A percentile compares a stretch with the other conserved stretches of the same genome.
phyloP scores from a whole-genome alignment of 352 stramenopile species.

The Globisporangium ultimum region DNA sequence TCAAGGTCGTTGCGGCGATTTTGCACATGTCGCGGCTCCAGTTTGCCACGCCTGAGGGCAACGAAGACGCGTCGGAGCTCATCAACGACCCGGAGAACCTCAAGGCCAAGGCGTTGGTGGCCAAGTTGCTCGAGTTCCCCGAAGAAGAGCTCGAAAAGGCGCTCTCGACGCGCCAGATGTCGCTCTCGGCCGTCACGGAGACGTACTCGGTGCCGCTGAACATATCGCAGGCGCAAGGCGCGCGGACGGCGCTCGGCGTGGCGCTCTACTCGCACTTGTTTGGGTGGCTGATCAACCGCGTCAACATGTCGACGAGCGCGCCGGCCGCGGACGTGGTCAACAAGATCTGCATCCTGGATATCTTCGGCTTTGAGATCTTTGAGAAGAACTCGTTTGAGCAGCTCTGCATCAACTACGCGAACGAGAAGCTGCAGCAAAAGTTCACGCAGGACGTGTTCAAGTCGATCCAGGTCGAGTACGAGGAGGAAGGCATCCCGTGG shows the following conservation, averaged over 20 bases:
- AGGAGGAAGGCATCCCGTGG: slow-evolving; percentile 93
- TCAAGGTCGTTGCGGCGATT: slow-evolving; percentile 78
- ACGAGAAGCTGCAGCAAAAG: slow-evolving; percentile 93
- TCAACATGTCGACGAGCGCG: slow-evolving; percentile 80
- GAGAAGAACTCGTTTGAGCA: slow-evolving; percentile 96
- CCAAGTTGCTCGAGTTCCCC: slow-evolving; percentile 63
- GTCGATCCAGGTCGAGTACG: slow-evolving; percentile 94
- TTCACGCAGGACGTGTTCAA: slow-evolving; percentile 96
- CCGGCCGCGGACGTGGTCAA: slow-evolving; percentile 42
- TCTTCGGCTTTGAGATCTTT: slow-evolving; percentile 98
- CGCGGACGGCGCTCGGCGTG: slow-evolving; percentile 72
- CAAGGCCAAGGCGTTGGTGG: slow-evolving; percentile 42
- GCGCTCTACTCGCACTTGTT: slow-evolving; percentile 96
- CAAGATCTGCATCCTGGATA: slow-evolving; percentile 93
- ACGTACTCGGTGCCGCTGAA: slow-evolving; percentile 87
- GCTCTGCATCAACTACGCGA: slow-evolving; percentile 96
- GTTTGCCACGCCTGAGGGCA: slow-evolving; percentile 47
- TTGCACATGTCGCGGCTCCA: slow-evolving; percentile 78
- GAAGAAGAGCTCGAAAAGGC: slow-evolving; percentile 62
- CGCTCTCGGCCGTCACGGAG: slow-evolving; percentile 63
- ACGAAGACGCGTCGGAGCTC: slow-evolving; percentile 70
- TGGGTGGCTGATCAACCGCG: slow-evolving; percentile 92
- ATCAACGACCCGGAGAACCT: slow-evolving; percentile 48
- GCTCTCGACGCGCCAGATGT: slow-evolving; percentile 80
- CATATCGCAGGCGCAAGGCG: slow-evolving; percentile 68